Conservation (phyloP, 352 stramenopile genomes). For the Pythium vanterpoolii region DNA sequence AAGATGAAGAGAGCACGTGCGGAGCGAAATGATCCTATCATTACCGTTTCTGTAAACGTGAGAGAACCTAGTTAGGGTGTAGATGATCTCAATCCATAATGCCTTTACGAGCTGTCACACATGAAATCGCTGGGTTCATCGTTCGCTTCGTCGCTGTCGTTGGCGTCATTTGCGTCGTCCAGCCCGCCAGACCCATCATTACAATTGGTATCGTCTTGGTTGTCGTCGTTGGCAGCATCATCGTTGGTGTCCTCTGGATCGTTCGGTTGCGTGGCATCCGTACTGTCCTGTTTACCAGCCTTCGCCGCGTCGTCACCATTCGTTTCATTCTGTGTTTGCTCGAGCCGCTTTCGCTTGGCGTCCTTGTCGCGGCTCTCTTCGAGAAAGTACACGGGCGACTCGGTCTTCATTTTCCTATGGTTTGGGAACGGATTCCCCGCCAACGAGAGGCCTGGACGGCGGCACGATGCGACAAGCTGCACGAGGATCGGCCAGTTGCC, state of each 20-base stretch:
- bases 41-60: too few relatives aligned
- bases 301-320: not conserved
- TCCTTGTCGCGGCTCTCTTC: conserved; percentile 24
- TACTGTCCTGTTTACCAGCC: not conserved
- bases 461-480: conserved; percentile 19
- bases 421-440: conserved; percentile 38
- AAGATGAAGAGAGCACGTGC: not conserved
- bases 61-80: too few relatives aligned
- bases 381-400: conserved; percentile 42
- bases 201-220: conserved; percentile 10
- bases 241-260: not conserved
- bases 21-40: conserved; percentile 6
- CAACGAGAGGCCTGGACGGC: conserved; percentile 25
- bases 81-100: too few relatives aligned
- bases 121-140: not conserved
- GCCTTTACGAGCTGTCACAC: not conserved
- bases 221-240: conserved; percentile 6
- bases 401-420: conserved; percentile 19
- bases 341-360: conserved; percentile 1
- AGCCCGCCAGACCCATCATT: conserved; percentile 2
- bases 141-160: not conserved
- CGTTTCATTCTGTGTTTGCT: not conserved
- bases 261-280: not conserved
- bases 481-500: conserved; percentile 34
- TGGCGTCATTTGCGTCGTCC: conserved; percentile 11